Evolutionary conservation across 78 protist genomes (phyloP), one percentile per base, ranked within the genome.

Genomic region (Mantamonas sphyraenae): DNA sequence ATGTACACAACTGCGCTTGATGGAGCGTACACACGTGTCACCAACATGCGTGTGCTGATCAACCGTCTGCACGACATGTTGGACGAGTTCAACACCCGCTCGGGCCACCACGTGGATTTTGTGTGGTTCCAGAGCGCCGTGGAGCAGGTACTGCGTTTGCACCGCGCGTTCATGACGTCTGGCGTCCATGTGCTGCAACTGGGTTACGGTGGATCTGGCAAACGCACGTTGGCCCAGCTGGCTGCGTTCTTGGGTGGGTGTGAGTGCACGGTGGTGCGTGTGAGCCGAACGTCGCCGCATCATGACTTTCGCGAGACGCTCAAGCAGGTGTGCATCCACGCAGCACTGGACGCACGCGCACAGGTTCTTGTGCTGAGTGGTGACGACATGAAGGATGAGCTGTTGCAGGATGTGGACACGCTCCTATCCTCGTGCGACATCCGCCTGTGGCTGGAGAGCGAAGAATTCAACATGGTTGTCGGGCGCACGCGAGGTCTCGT

Each of bases 181-280:
- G 75, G 89, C 24, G 96, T 92, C 19, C 42, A 73, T 59, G 78
- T 81, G 31, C 83, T 91, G n/a, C 65, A 87, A 31, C 90, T 91
- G 5, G 96, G 96, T 33, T 79, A 77, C 26, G 92, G 92, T 24
- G 95, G 95, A 5, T 71, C 79, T 0, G 96, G 96, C 30, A 80
- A 84, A 61, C 90, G 87, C 70, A 71, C 90, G 5, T 58, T 91
- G 47, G 87, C 92, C 24, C 68, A 74, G 7, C 81, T 91, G 17
- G 84, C 91, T 3, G 33, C 93, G 8, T 85, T 42, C 79, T 78
- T 89, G 40, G 68, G 63, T 5, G 82, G 90, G 16, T 30, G 63
- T 31, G 24, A 59, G 35, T 31, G n/a, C 20, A 72, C 67, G 68
- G 88, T 81, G 72, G 74, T 92, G 67, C 34, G 57, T 24, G 9